Conservation (phyloP, 306 rosid species). For the Erythrophleum fordii region DNA sequence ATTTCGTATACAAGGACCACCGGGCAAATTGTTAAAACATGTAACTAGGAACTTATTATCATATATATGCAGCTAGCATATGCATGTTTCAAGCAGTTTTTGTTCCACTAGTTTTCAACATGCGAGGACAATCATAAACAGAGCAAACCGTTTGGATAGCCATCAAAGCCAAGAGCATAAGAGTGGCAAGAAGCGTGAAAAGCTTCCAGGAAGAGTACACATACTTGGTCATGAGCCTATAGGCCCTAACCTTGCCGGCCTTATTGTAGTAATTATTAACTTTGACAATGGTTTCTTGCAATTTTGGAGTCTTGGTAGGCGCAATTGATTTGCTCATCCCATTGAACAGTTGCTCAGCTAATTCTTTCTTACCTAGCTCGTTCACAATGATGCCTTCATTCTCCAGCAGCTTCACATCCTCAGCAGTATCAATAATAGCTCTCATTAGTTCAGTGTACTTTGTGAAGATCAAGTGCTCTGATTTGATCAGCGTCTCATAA, state of each 20-base stretch:
- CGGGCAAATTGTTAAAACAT: not conserved
- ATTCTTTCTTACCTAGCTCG: no score
- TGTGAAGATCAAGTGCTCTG: no score
- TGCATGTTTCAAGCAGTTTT: not conserved
- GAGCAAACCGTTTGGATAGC: constrained; percentile 34
- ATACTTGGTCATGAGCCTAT: not conserved
- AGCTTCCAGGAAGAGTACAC: not conserved
- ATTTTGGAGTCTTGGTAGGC: not conserved
- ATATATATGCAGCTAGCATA: no score
- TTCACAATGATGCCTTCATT: no score
- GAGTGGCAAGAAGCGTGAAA: not conserved
- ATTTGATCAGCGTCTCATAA: no score
- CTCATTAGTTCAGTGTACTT: no score
- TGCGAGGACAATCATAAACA: constrained; percentile 8
- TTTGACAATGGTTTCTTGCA: not conserved
- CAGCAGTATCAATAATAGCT: no score
- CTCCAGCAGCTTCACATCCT: no score
- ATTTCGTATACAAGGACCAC: no score
- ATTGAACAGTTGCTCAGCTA: no score
- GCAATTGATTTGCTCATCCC: no score
- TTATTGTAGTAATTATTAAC: not conserved
- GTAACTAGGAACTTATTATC: no score
- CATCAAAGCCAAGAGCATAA: constrained; percentile 17
- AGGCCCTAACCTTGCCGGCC: not conserved
- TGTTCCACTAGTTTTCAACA: not conserved